Conservation (phyloP, 179 eudicot genomes). For the Patellifolia procumbens region DNA sequence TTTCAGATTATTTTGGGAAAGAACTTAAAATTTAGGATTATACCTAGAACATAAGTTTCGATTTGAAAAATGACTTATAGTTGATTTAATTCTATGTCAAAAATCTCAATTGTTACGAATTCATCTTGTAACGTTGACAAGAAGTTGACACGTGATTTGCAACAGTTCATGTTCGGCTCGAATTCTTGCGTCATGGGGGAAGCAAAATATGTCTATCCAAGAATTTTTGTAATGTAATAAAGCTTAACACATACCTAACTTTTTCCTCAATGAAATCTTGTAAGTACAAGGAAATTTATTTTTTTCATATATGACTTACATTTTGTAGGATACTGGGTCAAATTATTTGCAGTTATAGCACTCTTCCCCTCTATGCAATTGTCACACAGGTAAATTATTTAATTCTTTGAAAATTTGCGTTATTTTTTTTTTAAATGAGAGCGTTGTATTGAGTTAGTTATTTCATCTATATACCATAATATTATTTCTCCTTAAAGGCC, state of each 20-base stretch:
- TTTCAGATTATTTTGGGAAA: too few relatives aligned
- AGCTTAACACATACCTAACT: background rate
- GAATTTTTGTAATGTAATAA: constrained; percentile 17
- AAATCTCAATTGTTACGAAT: too few relatives aligned
- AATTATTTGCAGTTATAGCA: constrained; percentile 28
- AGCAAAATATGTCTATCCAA: constrained; percentile 1
- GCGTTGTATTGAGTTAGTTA: too few relatives aligned
- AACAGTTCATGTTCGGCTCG: constrained; percentile 23
- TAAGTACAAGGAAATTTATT: background rate
- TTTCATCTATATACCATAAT: too few relatives aligned
- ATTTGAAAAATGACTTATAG: too few relatives aligned
- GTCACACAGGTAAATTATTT: constrained; percentile 31
- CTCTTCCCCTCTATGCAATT: constrained; percentile 29
- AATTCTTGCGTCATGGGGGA: constrained; percentile 18
- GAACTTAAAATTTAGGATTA: too few relatives aligned
- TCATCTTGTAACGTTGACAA: background rate
- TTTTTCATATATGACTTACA: background rate
- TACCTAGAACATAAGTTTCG: too few relatives aligned
- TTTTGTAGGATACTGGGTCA: constrained; percentile 16
- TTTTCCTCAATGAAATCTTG: background rate
- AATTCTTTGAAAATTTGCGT: too few relatives aligned
- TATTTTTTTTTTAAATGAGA: too few relatives aligned
- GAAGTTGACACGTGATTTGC: background rate
- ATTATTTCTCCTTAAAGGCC: background rate
- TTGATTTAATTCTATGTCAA: too few relatives aligned